phyloP scores from a whole-genome alignment of 495 filamentous ascomycete species.

The Penicillium coprophilum region DNA sequence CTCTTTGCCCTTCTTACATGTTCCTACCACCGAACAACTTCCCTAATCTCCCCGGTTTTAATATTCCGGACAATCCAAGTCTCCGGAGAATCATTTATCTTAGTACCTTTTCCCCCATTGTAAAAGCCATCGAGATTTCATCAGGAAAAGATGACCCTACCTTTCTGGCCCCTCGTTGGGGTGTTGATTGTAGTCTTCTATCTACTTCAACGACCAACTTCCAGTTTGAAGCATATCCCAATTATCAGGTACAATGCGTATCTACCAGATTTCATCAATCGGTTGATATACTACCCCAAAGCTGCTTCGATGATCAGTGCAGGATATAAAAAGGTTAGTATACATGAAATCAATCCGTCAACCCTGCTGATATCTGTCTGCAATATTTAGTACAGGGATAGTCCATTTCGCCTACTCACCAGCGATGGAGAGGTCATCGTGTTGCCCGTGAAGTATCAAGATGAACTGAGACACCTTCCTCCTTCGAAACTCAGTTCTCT shows the following conservation, averaged over 20 bases:
- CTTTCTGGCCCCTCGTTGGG: conserved; percentile 18
- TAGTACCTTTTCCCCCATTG: background rate
- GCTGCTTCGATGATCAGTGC: conserved; percentile 24
- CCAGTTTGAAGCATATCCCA: conserved; percentile 23
- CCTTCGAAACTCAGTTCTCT: conserved; percentile 27
- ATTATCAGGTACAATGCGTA: conserved; percentile 24
- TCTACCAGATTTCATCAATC: conserved; percentile 30
- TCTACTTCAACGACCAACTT: conserved; percentile 12
- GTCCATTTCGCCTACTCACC: conserved; percentile 34
- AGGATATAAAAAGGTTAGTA: conserved; percentile 31
- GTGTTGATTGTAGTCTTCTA: conserved; percentile 10
- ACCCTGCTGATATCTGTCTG: background rate
- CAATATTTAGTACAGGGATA: conserved; percentile 27
- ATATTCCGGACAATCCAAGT: conserved; percentile 1
- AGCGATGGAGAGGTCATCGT: conserved; percentile 37
- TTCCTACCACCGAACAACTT: conserved; percentile 10
- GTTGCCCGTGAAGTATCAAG: conserved; percentile 31
- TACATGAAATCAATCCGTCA: background rate
- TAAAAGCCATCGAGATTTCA: background rate
- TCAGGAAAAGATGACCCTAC: conserved; percentile 9
- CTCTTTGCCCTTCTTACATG: conserved; percentile 10
- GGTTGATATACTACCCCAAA: conserved; percentile 28
- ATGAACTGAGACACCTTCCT: conserved; percentile 26
- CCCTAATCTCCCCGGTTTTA: background rate
- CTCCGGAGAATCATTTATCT: conserved; percentile 7